A percentile compares a stretch with the other conserved stretches of the same genome.
phyloP scores from a whole-genome alignment of 495 filamentous ascomycete genomes.

The Penicillium subrubescens region DNA sequence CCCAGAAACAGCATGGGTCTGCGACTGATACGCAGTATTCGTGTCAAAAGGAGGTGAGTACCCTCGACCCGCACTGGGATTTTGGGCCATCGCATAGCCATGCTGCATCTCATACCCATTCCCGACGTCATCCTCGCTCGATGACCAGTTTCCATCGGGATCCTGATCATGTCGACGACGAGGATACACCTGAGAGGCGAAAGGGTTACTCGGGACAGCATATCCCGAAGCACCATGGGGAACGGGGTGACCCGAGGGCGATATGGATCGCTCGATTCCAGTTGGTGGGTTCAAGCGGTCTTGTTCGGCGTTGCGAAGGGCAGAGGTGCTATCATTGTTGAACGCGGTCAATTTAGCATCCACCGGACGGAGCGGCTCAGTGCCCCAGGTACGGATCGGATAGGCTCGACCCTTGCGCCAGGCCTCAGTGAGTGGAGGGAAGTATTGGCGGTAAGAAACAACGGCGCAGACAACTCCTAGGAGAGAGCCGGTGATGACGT shows the following conservation, averaged over 20 bases:
- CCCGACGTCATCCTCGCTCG: slow-evolving; percentile 44
- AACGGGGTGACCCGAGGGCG: slow-evolving; percentile 9
- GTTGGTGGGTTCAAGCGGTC: slow-evolving; percentile 29
- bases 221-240: slow-evolving; percentile 11
- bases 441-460: slow-evolving; percentile 57
- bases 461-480: slow-evolving; percentile 58
- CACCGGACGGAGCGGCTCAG: slow-evolving; percentile 34
- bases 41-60: slow-evolving; percentile 29
- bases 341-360: slow-evolving; percentile 8
- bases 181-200: slow-evolving; percentile 28
- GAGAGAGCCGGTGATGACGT: slow-evolving; percentile 76
- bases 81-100: slow-evolving; percentile 34
- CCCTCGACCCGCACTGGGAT: slow-evolving; percentile 17
- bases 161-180: slow-evolving; percentile 35
- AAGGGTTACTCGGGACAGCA: slow-evolving; percentile 24
- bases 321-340: slow-evolving; percentile 29
- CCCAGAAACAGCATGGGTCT: slow-evolving; percentile 19
- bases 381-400: slow-evolving; percentile 62
- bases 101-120: slow-evolving; percentile 48
- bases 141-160: slow-evolving; percentile 44
- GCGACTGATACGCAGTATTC: slow-evolving; percentile 41
- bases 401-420: slow-evolving; percentile 65
- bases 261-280: slow-evolving; percentile 2
- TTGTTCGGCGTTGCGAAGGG: slow-evolving; percentile 37
- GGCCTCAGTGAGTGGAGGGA: slow-evolving; percentile 56